Percentiles rank a stretch among this genome's conserved stretches.
Conservation (phyloP, 2,329 filamentous ascomycete genomes). For the Fusarium sterilihyphosum region DNA sequence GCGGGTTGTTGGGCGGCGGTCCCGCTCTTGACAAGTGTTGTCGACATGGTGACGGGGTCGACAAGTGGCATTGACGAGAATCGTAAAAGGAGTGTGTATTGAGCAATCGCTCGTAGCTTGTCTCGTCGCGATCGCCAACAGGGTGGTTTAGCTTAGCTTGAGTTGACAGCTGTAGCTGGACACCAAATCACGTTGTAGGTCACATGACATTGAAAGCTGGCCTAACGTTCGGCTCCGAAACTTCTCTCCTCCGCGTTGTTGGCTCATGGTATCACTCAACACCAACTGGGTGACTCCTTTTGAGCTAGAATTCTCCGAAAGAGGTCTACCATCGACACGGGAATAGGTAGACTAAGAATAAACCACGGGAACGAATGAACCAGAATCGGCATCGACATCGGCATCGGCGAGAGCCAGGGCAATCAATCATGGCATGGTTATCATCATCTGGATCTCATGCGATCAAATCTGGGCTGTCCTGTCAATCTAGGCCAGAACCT, state of each 20-base stretch:
- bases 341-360: neutral
- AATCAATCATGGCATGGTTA: constrained; percentile 19
- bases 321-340: neutral
- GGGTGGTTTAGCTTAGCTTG: constrained; percentile 19
- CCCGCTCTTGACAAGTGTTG: constrained; percentile 45
- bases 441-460: constrained; percentile 31
- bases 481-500: constrained; percentile 25
- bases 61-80: constrained; percentile 45
- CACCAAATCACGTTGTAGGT: constrained; percentile 28
- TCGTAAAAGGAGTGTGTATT: constrained; percentile 26
- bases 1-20: constrained; percentile 44
- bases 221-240: constrained; percentile 27
- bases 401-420: constrained; percentile 21
- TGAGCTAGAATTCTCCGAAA: constrained; percentile 13
- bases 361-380: neutral
- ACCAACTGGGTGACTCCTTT: neutral
- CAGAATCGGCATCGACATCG: neutral
- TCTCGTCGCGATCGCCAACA: constrained; percentile 26
- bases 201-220: constrained; percentile 24
- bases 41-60: constrained; percentile 53
- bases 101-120: constrained; percentile 33
- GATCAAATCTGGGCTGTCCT: constrained; percentile 32
- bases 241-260: neutral
- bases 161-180: constrained; percentile 31
- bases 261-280: neutral